Base-by-base conservation (phyloP, 192 early-diverging fungal genomes). In the Coemansia asiatica region DNA sequence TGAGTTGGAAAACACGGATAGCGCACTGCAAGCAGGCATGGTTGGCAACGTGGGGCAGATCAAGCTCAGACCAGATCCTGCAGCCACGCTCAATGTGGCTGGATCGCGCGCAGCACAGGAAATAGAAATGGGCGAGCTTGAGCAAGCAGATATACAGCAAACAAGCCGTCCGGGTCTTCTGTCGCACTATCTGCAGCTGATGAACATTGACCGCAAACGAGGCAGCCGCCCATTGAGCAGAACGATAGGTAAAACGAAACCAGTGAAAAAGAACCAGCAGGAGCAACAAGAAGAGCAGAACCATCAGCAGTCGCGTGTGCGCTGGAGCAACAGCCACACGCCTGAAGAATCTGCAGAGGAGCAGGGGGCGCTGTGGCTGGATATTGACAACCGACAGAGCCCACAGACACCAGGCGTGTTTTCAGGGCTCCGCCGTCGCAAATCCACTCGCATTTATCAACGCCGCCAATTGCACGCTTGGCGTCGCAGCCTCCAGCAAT, bases 1-100 rank as follows among this genome's bases (percentile, higher is more conserved):
- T 26, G 76, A 79, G 0, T 40, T 53, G 4, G 70, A 69, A 61
- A 59, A 63, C 0, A 16, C 60, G 26, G 60, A 66, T 5, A 38
- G 53, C 18, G 44, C 29, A 16, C 35, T 61, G 15, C 57, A 49
- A 4, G 46, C 44, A 12, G 68, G 58, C 4, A 69, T 69, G 70
- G 48, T 69, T 6, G 69, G 67, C 26, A 66, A 66, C 50, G 64
- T 72, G 1, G 76, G 76, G 3, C 76, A 72, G 47, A 79, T 79
- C 15, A 71, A 71, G 38, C 56, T 79, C 22, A 62, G 61, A 25
- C 76, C 76, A 0, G 71, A 79, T 48, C 71, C 67, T 5, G 66
- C 68, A 13, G 21, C 31, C 33, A 46, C 64, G 1, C 56, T 67
- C 29, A 25, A 62, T 49, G 60, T 56, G 6, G 47, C 55, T 18